Conservation (phyloP, 2,329 filamentous ascomycete species). For the Trichoderma afroharzianum region DNA sequence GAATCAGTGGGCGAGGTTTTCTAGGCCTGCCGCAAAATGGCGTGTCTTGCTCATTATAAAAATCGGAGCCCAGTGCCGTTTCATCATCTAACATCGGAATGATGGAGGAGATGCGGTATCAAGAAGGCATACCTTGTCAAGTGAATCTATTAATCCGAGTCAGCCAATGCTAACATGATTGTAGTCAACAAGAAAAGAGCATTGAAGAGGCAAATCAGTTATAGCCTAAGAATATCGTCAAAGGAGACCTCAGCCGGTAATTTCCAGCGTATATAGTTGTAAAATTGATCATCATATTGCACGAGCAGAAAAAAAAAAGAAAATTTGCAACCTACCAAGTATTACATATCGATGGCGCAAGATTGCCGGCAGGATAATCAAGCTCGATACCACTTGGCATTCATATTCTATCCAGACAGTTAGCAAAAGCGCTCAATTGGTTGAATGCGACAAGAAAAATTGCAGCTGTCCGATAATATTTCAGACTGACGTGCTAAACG, state of each 20-base stretch:
- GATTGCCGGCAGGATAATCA: background rate
- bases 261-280: constrained; percentile 76
- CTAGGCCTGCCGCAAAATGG: constrained; percentile 97
- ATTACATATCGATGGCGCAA: background rate
- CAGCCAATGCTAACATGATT: constrained; percentile 27
- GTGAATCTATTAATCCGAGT: constrained; percentile 25
- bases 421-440: constrained; percentile 24
- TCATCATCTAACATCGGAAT: constrained; percentile 61
- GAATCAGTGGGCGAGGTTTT: constrained; percentile 98
- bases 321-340: constrained; percentile 29
- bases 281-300: constrained; percentile 60
- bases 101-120: constrained; percentile 20
- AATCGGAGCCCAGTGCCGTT: constrained; percentile 97
- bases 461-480: constrained; percentile 28
- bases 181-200: background rate
- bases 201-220: constrained; percentile 56
- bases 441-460: constrained; percentile 13
- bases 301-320: background rate
- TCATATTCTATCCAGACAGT: constrained; percentile 18
- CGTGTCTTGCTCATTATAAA: constrained; percentile 69
- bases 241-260: constrained; percentile 87
- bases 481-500: constrained; percentile 92
- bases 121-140: constrained; percentile 35
- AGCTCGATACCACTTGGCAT: constrained; percentile 20
- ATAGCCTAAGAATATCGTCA: constrained; percentile 86